Evolutionary conservation across 306 rosid genomes (phyloP), one percentile per base, ranked within the genome.

Genomic region (Prunus padus): DNA sequence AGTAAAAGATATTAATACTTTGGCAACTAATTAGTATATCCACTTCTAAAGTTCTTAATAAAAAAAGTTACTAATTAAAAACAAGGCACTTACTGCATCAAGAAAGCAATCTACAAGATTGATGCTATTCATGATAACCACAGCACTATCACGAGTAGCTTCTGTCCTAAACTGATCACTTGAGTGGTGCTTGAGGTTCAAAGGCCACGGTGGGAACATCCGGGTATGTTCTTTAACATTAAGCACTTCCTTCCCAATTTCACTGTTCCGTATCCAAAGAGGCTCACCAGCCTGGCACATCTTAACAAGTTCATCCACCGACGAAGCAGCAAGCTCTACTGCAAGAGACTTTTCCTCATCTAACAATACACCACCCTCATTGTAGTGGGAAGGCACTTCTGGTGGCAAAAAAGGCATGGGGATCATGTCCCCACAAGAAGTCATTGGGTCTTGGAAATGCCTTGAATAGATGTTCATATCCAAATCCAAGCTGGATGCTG

Each of bases 101-200:
- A 95, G 93, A 57, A 95, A 95, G 65, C 92, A 95, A 73, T 92
- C 97, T 37, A 95, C 97, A 50, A 95, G 93, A 81, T 92, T 95
- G 63, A 95, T 93, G 82, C 97, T 89, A 76, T 95, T 95, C 96
- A 95, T 95, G 51, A 95, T 90, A 70, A 95, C 96, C n/a, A 95
- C 88, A 71, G 91, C 87, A 63, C 82, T 76, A 42, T 92, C 84
- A 31, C 98, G 96, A 19, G 69, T 85, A 70, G 97, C 97, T 84
- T 95, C 96, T 0, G 87, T 92, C 69, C 91, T 90, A 0, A 87
- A 76, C 50, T 2, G 11, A 8, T 89, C 96, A 74, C 61, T 80
- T 2, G 75, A 71, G 26, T 82, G 79, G 72, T 83, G 87, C 73
- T 90, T 87, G 60, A 83, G 85, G 76, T 84, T 88, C 82, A 79